Evolutionary conservation across 1,284 basidiomycete genomes (phyloP).

Genomic region (Tilletia indica): DNA sequence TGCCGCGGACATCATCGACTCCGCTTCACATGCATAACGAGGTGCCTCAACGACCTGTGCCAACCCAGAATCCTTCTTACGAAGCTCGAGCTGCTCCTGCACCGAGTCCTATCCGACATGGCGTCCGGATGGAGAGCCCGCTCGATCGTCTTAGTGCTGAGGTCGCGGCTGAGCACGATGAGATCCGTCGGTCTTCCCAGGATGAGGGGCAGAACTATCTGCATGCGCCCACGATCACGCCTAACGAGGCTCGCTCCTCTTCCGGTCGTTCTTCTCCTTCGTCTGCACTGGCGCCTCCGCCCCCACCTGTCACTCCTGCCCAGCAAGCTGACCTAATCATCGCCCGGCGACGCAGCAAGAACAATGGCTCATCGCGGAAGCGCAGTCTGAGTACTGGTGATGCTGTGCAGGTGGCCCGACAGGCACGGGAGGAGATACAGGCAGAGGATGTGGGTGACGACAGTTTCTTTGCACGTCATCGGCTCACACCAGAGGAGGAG

Average conservation of each 20-base stretch:
- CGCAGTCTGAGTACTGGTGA: constrained; percentile 45
- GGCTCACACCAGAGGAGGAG: constrained; percentile 13
- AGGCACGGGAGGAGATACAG: constrained; percentile 6
- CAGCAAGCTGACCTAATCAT: constrained; percentile 49
- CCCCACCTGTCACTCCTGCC: constrained; percentile 34
- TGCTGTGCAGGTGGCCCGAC: constrained; percentile 16
- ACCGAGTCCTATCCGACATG: constrained; percentile 38
- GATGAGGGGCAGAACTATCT: constrained; percentile 3
- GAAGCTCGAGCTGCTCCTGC: constrained; percentile 32
- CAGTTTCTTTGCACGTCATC: constrained; percentile 14
- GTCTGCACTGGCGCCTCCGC: constrained; percentile 20
- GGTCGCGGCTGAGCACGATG: constrained; percentile 21
- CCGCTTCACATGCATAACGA: neutral
- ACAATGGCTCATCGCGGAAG: constrained; percentile 23
- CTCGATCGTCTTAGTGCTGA: constrained; percentile 42
- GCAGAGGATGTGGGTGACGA: constrained; percentile 28
- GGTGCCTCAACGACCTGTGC: neutral
- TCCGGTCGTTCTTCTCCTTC: constrained; percentile 12
- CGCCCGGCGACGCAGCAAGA: constrained; percentile 41
- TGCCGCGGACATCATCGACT: neutral
- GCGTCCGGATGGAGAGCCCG: constrained; percentile 31
- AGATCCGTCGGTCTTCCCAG: constrained; percentile 3
- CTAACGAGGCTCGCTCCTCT: neutral
- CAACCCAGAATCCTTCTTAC: constrained; percentile 10
- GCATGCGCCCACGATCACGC: constrained; percentile 1